A percentile compares a stretch with the other conserved stretches of the same genome.
phyloP scores from a whole-genome alignment of 768 basidiomycete genomes.

The Neoboletus magnificus region DNA sequence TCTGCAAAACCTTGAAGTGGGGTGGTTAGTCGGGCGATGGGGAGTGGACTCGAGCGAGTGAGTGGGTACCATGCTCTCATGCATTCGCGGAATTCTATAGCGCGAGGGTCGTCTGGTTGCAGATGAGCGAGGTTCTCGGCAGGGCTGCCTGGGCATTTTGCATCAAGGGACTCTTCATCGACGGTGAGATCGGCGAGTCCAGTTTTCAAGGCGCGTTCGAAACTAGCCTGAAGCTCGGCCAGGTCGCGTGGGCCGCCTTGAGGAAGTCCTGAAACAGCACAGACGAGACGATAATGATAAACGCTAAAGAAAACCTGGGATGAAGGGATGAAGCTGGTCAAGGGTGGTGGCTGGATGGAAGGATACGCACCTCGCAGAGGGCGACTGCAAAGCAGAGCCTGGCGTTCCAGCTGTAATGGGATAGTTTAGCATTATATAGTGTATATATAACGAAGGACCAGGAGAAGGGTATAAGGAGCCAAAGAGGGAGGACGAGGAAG shows the following conservation, averaged over 20 bases:
- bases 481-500: constrained; percentile 57
- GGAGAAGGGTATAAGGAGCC: constrained; percentile 57
- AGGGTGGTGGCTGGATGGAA: background rate
- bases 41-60: background rate
- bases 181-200: constrained; percentile 57
- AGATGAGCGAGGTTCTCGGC: constrained; percentile 56
- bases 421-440: constrained; percentile 42
- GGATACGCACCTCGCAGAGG: constrained; percentile 52
- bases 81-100: constrained; percentile 66
- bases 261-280: constrained; percentile 45
- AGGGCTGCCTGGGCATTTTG: constrained; percentile 55
- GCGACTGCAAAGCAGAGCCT: constrained; percentile 45
- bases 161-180: constrained; percentile 52
- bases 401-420: constrained; percentile 39
- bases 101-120: constrained; percentile 63
- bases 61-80: constrained; percentile 51
- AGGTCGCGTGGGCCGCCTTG: constrained; percentile 45
- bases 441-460: constrained; percentile 60
- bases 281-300: constrained; percentile 53
- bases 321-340: background rate
- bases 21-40: background rate
- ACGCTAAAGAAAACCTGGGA: constrained; percentile 66
- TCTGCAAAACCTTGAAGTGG: constrained; percentile 57
- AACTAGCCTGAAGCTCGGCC: constrained; percentile 55
- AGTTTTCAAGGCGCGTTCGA: constrained; percentile 59